These are phyloP conservation scores for Vigna trinervia DNA, from an alignment of 306 rosid genomes.

Conservation along the genomic window DNA sequence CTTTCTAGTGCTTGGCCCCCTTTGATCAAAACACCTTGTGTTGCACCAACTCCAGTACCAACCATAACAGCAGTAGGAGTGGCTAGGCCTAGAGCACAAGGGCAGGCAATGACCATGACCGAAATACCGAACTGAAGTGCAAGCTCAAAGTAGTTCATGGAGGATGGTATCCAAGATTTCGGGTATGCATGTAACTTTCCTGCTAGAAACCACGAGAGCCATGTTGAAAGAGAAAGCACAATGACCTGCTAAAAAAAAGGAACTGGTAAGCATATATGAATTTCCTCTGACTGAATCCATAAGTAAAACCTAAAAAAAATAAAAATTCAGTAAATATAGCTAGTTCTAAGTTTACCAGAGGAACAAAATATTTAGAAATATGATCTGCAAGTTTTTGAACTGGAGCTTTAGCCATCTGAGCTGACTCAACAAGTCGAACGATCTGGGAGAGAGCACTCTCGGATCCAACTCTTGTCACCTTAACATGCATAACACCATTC, in stretches of 20 bases:
- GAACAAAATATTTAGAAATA: conserved; percentile 86
- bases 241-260: conserved; percentile 59
- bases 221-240: conserved; percentile 66
- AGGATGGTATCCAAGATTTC: conserved; percentile 77
- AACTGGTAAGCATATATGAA: not conserved
- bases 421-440: conserved; percentile 86
- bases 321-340: not conserved
- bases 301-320: not conserved
- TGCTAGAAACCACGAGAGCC: conserved; percentile 78
- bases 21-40: conserved; percentile 89
- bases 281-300: not conserved
- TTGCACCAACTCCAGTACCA: conserved; percentile 92
- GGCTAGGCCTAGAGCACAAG: conserved; percentile 93
- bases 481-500: conserved; percentile 79
- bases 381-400: conserved; percentile 83
- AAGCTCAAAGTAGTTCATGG: conserved; percentile 79
- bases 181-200: conserved; percentile 74
- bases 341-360: conserved; percentile 53
- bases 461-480: conserved; percentile 85
- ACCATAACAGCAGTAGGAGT: conserved; percentile 96
- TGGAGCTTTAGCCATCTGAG: conserved; percentile 95
- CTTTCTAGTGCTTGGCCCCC: conserved; percentile 89
- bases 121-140: conserved; percentile 92
- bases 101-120: conserved; percentile 95
- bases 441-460: conserved; percentile 87